Evolutionary conservation across 768 basidiomycete species (phyloP), one percentile per base, ranked within the genome.

Genomic region (Suillus plorans): DNA sequence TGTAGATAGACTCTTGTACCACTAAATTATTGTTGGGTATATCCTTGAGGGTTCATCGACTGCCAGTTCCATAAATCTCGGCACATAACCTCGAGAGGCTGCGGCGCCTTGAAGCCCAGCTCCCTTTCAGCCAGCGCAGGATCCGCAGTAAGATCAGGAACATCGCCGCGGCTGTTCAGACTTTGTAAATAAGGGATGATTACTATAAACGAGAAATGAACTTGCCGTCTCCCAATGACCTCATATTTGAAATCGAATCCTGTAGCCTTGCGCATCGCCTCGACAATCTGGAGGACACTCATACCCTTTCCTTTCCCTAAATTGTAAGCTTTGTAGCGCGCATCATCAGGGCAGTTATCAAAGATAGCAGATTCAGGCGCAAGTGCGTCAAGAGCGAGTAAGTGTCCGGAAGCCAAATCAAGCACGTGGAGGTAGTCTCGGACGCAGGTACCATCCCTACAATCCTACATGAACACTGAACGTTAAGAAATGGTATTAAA

Each of bases 31-130:
- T 66, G 70, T 70, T 71, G 63, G 60, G 77, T 78, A 67, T 92
- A 97, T 3, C 95, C 95, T 37, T 85, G 73, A 8, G 92, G 93
- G 71, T 97, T 93, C 76, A 88, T 92, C n/a, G 87, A 88, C 81
- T 99, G 97, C 94, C 96, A 99, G 80, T 96, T 96, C 97, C 97
- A 99, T 70, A 97, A 81, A 78, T 99, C 97, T 63, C 86, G 82
- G 78, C 97, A 99, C 94, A 99, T 99, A 63, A 89, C 89, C 67
- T 95, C 90, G 53, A 99, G 83, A 70, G 88, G 83, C 71, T 87
- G 84, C 34, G 84, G 81, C 14, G 97, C 97, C 66, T 86, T 85
- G 85, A 98, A 99, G 7, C 94, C 94, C 37, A 99, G 89, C 76
- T 99, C 97, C 73, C 87, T 87, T 80, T 96, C 87, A 0, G 97